Evolutionary conservation across 192 early-diverging fungal species (phyloP).

Genomic region (Rhizophagus prolifer): DNA sequence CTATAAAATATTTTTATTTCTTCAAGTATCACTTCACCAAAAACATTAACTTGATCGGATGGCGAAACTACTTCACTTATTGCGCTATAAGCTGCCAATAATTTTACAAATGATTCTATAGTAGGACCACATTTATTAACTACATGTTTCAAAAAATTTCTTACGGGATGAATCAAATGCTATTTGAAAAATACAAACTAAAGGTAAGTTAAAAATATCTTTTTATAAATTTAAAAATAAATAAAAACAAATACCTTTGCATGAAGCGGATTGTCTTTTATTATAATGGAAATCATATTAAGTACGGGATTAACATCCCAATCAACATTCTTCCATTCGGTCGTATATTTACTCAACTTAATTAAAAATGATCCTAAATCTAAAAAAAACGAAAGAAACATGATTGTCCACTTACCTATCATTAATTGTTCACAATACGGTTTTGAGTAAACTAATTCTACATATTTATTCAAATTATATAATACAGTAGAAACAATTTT

Average conservation of each 20-base stretch:
- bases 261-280: constrained; percentile 40
- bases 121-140: constrained; percentile 35
- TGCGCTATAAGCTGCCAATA: constrained; percentile 39
- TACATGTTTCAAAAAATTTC: constrained; percentile 37
- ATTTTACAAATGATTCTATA: constrained; percentile 38
- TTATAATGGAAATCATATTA: constrained; percentile 42
- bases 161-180: constrained; percentile 36
- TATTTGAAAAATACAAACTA: constrained; percentile 12
- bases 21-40: constrained; percentile 45
- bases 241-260: constrained; percentile 31
- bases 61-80: constrained; percentile 31
- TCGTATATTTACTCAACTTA: constrained; percentile 44
- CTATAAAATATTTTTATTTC: constrained; percentile 35
- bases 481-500: constrained; percentile 53
- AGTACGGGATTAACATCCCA: constrained; percentile 49
- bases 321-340: constrained; percentile 44
- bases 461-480: constrained; percentile 50
- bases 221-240: background rate
- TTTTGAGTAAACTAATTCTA: constrained; percentile 52
- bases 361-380: constrained; percentile 43
- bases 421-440: constrained; percentile 47
- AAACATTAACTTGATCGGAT: constrained; percentile 30
- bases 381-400: background rate
- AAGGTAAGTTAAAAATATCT: background rate
- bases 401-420: constrained; percentile 29